Evolutionary conservation across 345 rosid genomes (phyloP), one percentile per base, ranked within the genome.

Genomic region (Lumnitzera racemosa): DNA sequence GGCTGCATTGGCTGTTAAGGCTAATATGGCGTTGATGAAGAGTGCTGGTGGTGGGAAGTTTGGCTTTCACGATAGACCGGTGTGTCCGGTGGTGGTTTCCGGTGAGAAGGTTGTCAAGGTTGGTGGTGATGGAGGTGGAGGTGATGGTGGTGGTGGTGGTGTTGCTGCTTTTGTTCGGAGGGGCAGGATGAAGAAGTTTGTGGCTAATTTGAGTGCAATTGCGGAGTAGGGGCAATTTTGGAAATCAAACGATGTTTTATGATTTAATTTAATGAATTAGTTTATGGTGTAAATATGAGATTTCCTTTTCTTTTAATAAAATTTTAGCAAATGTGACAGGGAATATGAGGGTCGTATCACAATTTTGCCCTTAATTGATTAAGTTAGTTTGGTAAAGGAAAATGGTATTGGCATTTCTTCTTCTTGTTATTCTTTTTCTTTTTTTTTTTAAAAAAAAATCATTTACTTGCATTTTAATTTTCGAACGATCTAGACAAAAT

Each of bases 1-100:
- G 81, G 81, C 81, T 54, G 79, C 81, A 59, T 58, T 80, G 77
- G 84, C 84, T 24, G 81, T 80, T 27, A 74, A 69, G 69, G 81
- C 84, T 29, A 80, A 75, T 75, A 57, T 71, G 50, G 66, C 72
- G 36, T 58, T 79, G 24, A 66, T 56, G 79, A 69, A 25, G 66
- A 31, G 25, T 11, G 41, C 47, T 16, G 11, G 57, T 52, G 46
- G 62, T 11, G 51, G 25, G 2, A 46, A 57, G 16, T 50, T 61
- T 20, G 61, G 67, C 52, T 68, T 56, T 15, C 62, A 59, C 56
- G 23, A 69, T 71, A 65, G 63, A 16, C 2, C 49, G 51, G 55
- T 48, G 51, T 50, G 56, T 16, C 63, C 69, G 13, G 2, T 61
- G 57, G 56, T 5, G 16, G 55, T 57, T 46, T 46, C 78, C 31